phyloP scores from a whole-genome alignment of 768 basidiomycete species.

The Boletus vinaceobasis region DNA sequence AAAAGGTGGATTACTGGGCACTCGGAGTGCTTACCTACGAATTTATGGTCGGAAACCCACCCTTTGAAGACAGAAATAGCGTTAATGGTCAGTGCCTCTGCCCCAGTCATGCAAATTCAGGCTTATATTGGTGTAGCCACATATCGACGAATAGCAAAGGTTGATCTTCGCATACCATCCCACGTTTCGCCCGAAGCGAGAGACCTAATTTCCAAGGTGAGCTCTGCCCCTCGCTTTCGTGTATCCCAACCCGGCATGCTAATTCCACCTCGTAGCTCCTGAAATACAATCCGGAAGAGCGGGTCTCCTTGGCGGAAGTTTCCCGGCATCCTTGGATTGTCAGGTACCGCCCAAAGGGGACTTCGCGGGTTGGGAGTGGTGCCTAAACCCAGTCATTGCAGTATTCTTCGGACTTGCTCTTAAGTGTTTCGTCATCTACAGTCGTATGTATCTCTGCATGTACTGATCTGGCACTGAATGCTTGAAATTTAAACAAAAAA shows the following conservation, averaged over 20 bases:
- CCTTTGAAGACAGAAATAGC: conserved; percentile 83
- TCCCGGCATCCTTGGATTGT: conserved; percentile 85
- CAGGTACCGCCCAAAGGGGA: conserved; percentile 55
- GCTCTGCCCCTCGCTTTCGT: background rate
- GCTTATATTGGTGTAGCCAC: conserved; percentile 54
- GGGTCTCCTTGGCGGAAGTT: conserved; percentile 73
- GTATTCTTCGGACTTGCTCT: background rate
- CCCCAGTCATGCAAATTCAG: background rate
- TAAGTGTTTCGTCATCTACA: conserved; percentile 5
- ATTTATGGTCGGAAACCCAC: conserved; percentile 80
- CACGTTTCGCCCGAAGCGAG: conserved; percentile 42
- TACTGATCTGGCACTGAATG: conserved; percentile 6
- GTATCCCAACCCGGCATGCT: conserved; percentile 8
- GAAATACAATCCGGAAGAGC: conserved; percentile 72
- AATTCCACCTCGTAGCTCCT: conserved; percentile 56
- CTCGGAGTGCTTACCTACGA: conserved; percentile 96
- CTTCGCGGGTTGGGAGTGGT: conserved; percentile 27
- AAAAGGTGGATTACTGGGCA: conserved; percentile 95
- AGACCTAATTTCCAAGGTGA: conserved; percentile 44
- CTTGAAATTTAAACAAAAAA: background rate
- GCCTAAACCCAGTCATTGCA: conserved; percentile 5
- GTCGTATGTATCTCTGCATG: conserved; percentile 12
- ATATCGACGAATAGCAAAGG: conserved; percentile 82
- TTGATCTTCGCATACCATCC: conserved; percentile 61
- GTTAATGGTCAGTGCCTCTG: conserved; percentile 57